These are phyloP conservation scores for Melampsora larici-populina DNA, from an alignment of 1,284 basidiomycete species.

Conservation along the genomic window DNA sequence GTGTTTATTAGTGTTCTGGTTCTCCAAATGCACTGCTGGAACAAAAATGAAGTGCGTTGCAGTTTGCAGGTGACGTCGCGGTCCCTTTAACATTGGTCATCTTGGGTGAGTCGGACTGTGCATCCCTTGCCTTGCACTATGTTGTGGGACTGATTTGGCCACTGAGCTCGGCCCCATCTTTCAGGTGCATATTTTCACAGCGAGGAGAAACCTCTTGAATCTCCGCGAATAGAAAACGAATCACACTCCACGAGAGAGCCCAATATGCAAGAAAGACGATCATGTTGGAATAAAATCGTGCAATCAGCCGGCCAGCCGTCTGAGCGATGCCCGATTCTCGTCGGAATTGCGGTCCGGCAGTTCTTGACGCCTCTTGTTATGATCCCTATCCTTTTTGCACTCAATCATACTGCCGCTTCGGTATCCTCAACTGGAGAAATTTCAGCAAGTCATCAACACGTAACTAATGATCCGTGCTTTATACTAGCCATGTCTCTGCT, in stretches of 20 bases:
- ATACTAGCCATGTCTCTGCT: background rate
- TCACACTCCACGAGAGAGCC: background rate
- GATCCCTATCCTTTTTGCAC: constrained; percentile 4
- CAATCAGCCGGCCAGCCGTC: constrained; percentile 25
- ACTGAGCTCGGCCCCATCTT: background rate
- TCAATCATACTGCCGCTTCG: background rate
- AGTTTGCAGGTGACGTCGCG: constrained; percentile 54
- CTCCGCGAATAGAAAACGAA: too few species aligned
- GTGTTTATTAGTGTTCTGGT: too few species aligned
- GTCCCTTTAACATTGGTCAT: constrained; percentile 57
- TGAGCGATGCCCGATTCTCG: constrained; percentile 21
- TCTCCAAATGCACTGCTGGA: background rate
- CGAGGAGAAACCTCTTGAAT: too few species aligned
- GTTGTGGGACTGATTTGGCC: background rate
- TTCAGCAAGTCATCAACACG: background rate
- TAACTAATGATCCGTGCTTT: constrained; percentile 18
- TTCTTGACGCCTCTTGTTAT: constrained; percentile 25
- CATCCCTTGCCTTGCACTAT: too few species aligned
- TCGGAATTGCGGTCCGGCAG: constrained; percentile 41
- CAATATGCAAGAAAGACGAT: too few species aligned
- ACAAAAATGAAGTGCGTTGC: constrained; percentile 51
- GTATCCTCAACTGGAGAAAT: too few species aligned
- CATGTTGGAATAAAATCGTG: constrained; percentile 45
- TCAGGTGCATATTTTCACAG: constrained; percentile 33
- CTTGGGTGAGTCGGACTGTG: constrained; percentile 49